A percentile compares a stretch with the other conserved stretches of the same genome.
phyloP scores from a whole-genome alignment of 805 yeast genomes.

The Hanseniaspora thailandica region DNA sequence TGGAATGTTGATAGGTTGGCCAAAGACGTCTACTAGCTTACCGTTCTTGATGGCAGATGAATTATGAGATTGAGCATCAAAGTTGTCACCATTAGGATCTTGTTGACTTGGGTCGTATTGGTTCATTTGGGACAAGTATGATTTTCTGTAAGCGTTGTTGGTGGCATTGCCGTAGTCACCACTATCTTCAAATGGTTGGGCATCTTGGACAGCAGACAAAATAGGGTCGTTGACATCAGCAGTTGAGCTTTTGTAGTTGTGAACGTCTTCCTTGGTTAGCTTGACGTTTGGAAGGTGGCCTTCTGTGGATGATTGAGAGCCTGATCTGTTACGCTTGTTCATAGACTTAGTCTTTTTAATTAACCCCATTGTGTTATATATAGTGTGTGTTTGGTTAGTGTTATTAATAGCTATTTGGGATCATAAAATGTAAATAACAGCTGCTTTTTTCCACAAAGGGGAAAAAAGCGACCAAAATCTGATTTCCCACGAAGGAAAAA shows the following conservation, averaged over 20 bases:
- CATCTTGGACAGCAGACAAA: constrained; percentile 83
- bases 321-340: constrained; percentile 23
- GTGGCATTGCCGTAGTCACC: constrained; percentile 29
- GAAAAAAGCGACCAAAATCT: no score
- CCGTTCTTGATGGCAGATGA: constrained; percentile 24
- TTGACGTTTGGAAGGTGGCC: constrained; percentile 29
- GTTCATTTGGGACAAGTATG: constrained; percentile 23
- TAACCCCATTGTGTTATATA: constrained; percentile 33
- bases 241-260: constrained; percentile 50
- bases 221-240: constrained; percentile 81
- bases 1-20: constrained; percentile 61
- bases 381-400: no score
- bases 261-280: constrained; percentile 41
- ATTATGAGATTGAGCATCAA: constrained; percentile 19
- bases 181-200: constrained; percentile 80
- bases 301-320: constrained; percentile 19
- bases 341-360: constrained; percentile 32
- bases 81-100: constrained; percentile 17
- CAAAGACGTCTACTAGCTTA: constrained; percentile 57
- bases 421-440: background rate
- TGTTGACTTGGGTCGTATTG: constrained; percentile 16
- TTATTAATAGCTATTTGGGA: background rate
- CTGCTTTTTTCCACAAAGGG: background rate
- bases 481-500: no score
- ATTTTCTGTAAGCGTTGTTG: constrained; percentile 26